Conservation (phyloP, 805 yeast species). For the Suhomyces sp. region DNA sequence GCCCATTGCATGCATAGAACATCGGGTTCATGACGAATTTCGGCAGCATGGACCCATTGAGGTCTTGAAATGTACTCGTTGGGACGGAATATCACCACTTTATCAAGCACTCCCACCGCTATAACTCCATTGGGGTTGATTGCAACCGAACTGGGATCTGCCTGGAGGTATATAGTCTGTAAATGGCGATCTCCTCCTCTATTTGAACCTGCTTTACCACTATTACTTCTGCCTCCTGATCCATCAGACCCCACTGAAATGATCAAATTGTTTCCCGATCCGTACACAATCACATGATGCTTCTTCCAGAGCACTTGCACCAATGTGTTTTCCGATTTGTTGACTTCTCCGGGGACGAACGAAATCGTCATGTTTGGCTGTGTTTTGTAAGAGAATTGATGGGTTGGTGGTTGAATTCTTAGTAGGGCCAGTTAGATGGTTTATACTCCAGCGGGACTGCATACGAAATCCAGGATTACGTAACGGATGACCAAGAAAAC, state of each 20-base stretch:
- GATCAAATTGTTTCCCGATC: conserved; percentile 86
- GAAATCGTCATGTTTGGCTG: conserved; percentile 65
- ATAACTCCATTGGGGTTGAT: conserved; percentile 62
- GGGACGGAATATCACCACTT: conserved; percentile 56
- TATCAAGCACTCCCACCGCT: conserved; percentile 50
- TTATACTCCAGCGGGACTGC: too few relatives aligned
- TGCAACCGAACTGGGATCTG: conserved; percentile 66
- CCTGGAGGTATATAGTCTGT: conserved; percentile 73
- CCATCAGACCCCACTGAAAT: conserved; percentile 16
- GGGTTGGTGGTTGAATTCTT: too few relatives aligned
- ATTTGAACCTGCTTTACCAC: conserved; percentile 5
- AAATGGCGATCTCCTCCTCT: conserved; percentile 34
- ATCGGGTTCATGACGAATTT: conserved; percentile 21
- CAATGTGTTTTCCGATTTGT: conserved; percentile 52
- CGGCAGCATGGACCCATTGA: conserved; percentile 44
- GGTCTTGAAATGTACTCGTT: conserved; percentile 46
- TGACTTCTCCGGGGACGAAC: conserved; percentile 86
- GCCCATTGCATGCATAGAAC: conserved; percentile 59
- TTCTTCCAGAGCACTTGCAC: conserved; percentile 65
- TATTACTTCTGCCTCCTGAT: conserved; percentile 4
- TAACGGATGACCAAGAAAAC: too few relatives aligned
- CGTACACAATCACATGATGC: conserved; percentile 65
- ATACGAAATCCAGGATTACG: too few relatives aligned
- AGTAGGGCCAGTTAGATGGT: too few relatives aligned
- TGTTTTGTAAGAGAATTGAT: too few relatives aligned